Base-by-base conservation (phyloP, 306 rosid genomes). In the Acacia melanoxylon region DNA sequence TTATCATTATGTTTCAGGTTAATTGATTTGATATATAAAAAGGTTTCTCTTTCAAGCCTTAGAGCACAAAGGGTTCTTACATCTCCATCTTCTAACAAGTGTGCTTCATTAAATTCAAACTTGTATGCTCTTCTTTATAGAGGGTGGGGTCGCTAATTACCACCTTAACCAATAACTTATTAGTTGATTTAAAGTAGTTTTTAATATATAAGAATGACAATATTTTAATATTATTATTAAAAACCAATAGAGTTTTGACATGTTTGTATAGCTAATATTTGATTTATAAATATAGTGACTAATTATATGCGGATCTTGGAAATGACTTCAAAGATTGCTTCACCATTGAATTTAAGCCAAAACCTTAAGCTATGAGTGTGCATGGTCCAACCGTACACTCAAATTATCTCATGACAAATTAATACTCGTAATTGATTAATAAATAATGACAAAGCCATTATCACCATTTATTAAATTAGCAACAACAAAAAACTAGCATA, bases 261-360 rank as follows among this genome's bases (percentile, higher is more conserved):
- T 46, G 2, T 11, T 10, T 3, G 3, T 45, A 11, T 45, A 11
- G 20, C 15, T 15, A 0, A 15, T 48, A 48, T 48, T 17, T 48
- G 19, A 48, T 48, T 15, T 48, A 48, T 48, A 5, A 48, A 48
- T 15, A 48, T 14, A 48, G 16, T 48, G 20, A n/a, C 65, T 22
- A 58, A 58, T 58, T 58, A 2, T 22, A 10, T 22, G 6, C 65
- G 15, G 22, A 22, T 0, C 65, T 22, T 22, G 31, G 15, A 22
- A 58, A 58, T 10, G 44, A 61, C 27, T 22, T 37, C 25, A 22
- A 52, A 37, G 54, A 68, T 68, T 51, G 68, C 54, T 68, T 78
- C 59, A 9, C 20, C 75, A 65, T 78, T 25, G 22, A 58, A 58
- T 58, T 61, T 14, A 78, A 45, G n/a, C n/a, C 37, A 66, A 78